These are phyloP conservation scores for Boletellus dicymbophilus DNA, from an alignment of 1,284 basidiomycete species.

Conservation along the genomic window DNA sequence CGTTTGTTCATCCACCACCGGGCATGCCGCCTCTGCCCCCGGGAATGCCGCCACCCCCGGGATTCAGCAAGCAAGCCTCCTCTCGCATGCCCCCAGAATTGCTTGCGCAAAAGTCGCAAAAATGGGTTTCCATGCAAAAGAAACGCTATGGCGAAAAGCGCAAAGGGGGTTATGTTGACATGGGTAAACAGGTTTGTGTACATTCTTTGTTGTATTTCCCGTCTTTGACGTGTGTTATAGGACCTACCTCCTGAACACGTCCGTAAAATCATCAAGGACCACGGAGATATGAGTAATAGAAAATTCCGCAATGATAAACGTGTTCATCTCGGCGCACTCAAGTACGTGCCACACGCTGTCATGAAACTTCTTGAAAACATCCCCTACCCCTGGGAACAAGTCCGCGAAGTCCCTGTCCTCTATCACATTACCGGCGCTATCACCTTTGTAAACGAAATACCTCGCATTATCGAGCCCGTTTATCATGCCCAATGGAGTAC, in stretches of 20 bases:
- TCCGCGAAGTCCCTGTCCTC: slow-evolving; percentile 94
- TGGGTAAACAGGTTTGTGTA: slow-evolving; percentile 83
- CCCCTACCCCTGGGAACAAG: slow-evolving; percentile 99
- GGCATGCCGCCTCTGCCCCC: slow-evolving; percentile 63
- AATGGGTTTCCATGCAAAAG: slow-evolving; percentile 93
- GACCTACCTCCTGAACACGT: slow-evolving; percentile 93
- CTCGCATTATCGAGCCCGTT: slow-evolving; percentile 94
- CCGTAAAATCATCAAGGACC: slow-evolving; percentile 97
- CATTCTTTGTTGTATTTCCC: slow-evolving; percentile 14
- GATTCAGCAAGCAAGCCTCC: slow-evolving; percentile 49
- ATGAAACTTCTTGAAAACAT: slow-evolving; percentile 99
- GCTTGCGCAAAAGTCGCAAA: slow-evolving; percentile 85
- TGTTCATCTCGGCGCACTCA: slow-evolving; percentile 96
- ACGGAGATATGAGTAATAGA: slow-evolving; percentile 95
- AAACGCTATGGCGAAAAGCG: slow-evolving; percentile 89
- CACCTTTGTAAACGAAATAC: slow-evolving; percentile 99
- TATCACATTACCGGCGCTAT: slow-evolving; percentile 99
- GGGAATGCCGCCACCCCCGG: slow-evolving; percentile 55
- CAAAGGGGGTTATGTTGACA: slow-evolving; percentile 88
- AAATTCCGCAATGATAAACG: slow-evolving; percentile 99
- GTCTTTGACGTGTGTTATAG: slow-evolving; percentile 37
- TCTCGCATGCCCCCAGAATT: slow-evolving; percentile 75
- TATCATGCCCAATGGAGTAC: slow-evolving; percentile 99
- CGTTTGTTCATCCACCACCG: slow-evolving; percentile 47
- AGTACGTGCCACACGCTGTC: slow-evolving; percentile 99